Percentiles rank a stretch among this genome's conserved stretches.
These are phyloP conservation scores for Fusarium humuli DNA, from an alignment of 2,329 filamentous ascomycete genomes.

Conservation along the genomic window DNA sequence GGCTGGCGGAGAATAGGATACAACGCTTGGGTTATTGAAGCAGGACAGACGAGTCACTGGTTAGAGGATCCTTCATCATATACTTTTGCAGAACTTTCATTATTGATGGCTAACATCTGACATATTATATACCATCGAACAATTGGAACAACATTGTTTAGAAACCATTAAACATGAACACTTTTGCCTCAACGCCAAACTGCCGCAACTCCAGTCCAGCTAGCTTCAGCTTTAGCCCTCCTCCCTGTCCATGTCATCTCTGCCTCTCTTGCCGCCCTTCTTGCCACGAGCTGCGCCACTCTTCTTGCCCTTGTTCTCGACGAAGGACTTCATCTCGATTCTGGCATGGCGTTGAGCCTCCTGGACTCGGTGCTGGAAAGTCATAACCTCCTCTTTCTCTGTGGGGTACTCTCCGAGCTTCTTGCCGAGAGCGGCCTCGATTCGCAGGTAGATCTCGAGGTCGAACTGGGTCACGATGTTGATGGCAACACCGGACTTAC, in stretches of 20 bases:
- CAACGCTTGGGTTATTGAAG: background rate
- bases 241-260: conserved; percentile 79
- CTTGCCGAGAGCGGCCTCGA: conserved; percentile 84
- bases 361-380: conserved; percentile 80
- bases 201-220: conserved; percentile 17
- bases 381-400: conserved; percentile 86
- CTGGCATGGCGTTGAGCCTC: conserved; percentile 86
- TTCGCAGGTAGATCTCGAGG: conserved; percentile 81
- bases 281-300: conserved; percentile 59
- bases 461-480: conserved; percentile 90
- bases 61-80: background rate
- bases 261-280: conserved; percentile 57
- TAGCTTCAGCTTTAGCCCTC: conserved; percentile 66
- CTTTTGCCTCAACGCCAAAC: conserved; percentile 36
- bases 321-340: conserved; percentile 82
- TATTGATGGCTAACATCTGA: background rate
- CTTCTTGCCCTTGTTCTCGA: conserved; percentile 74
- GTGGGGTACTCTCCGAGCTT: conserved; percentile 76
- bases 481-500: conserved; percentile 84
- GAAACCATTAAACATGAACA: conserved; percentile 20
- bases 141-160: conserved; percentile 2
- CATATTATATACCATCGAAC: background rate
- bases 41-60: background rate
- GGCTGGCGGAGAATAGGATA: background rate
- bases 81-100: background rate